Percentiles rank a stretch among this genome's conserved stretches.
Evolutionary conservation across 441 rosid genomes (phyloP).

Genomic region (Populus hybrid): DNA sequence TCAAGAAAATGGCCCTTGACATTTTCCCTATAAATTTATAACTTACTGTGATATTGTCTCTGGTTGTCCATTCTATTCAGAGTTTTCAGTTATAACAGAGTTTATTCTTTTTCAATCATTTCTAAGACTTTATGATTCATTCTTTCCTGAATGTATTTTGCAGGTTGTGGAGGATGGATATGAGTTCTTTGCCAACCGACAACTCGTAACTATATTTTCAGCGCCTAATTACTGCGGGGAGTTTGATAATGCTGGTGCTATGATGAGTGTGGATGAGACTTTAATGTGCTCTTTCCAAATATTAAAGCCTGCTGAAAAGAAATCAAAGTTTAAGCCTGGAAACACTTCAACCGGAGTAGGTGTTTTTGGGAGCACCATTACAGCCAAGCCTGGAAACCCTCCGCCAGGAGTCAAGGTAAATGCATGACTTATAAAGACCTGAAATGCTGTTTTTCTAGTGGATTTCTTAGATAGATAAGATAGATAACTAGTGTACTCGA

Average conservation of each 20-base stretch:
- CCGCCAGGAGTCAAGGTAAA: slow-evolving; percentile 54
- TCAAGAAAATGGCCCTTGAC: too few relatives aligned
- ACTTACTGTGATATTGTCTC: too few relatives aligned
- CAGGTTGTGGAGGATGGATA: slow-evolving; percentile 88
- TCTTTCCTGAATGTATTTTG: slow-evolving; percentile 3
- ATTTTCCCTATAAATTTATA: too few relatives aligned
- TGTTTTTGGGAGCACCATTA: slow-evolving; percentile 37
- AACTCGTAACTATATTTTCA: slow-evolving; percentile 70
- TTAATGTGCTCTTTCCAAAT: slow-evolving; percentile 77
- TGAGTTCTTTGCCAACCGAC: slow-evolving; percentile 65
- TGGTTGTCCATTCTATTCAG: too few relatives aligned
- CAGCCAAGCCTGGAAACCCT: slow-evolving; percentile 45
- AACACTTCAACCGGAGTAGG: slow-evolving; percentile 19
- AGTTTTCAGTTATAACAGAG: too few relatives aligned
- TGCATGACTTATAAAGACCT: not conserved
- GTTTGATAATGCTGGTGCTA: slow-evolving; percentile 78
- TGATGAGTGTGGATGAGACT: slow-evolving; percentile 77
- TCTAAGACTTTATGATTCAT: too few relatives aligned
- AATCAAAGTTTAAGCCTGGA: slow-evolving; percentile 32
- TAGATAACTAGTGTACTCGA: not conserved
- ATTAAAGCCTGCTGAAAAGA: slow-evolving; percentile 61
- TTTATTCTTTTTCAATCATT: too few relatives aligned
- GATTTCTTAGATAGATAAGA: not conserved
- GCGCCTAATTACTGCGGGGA: slow-evolving; percentile 79
- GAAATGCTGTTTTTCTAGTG: not conserved